Evolutionary conservation across 768 basidiomycete species (phyloP).

Genomic region (Hygrocybe coccinea): DNA sequence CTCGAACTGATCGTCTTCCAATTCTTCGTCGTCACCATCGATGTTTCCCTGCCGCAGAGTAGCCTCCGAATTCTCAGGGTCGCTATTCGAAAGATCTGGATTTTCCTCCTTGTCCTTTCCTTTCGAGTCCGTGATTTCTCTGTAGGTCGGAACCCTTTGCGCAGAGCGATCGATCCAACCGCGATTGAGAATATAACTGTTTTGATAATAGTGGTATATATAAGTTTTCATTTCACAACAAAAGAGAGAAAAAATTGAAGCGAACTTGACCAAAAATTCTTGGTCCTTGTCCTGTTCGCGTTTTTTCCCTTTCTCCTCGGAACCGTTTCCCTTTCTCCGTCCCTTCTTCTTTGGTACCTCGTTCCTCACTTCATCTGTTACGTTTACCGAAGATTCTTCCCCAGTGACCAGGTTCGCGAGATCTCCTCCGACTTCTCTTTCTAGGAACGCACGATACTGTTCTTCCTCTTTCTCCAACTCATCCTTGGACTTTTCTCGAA

Average conservation of each 20-base stretch:
- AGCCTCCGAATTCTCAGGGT: slow-evolving; percentile 19
- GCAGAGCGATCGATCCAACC: slow-evolving; percentile 89
- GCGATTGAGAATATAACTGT: slow-evolving; percentile 92
- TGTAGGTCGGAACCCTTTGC: slow-evolving; percentile 76
- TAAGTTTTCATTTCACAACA: background rate
- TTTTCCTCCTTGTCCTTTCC: slow-evolving; percentile 31
- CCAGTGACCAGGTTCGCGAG: slow-evolving; percentile 63
- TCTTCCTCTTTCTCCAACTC: slow-evolving; percentile 76
- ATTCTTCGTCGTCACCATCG: slow-evolving; percentile 30
- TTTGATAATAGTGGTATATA: slow-evolving; percentile 1
- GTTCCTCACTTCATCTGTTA: slow-evolving; percentile 19
- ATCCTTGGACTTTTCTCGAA: slow-evolving; percentile 71
- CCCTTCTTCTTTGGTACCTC: slow-evolving; percentile 39
- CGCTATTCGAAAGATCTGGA: slow-evolving; percentile 18
- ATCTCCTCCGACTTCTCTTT: slow-evolving; percentile 77
- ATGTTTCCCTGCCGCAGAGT: slow-evolving; percentile 13
- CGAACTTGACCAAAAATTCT: slow-evolving; percentile 87
- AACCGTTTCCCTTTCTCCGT: slow-evolving; percentile 30
- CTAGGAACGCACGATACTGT: slow-evolving; percentile 77
- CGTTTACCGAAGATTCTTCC: slow-evolving; percentile 30
- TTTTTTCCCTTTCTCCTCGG: slow-evolving; percentile 27
- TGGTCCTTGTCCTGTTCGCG: slow-evolving; percentile 56
- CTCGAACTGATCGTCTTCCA: slow-evolving; percentile 71
- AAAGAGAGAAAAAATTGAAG: slow-evolving; percentile 11
- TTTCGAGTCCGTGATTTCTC: slow-evolving; percentile 60